Evolutionary conservation across 257 asterid species (phyloP).

Genomic region (Phtheirospermum japonicum): DNA sequence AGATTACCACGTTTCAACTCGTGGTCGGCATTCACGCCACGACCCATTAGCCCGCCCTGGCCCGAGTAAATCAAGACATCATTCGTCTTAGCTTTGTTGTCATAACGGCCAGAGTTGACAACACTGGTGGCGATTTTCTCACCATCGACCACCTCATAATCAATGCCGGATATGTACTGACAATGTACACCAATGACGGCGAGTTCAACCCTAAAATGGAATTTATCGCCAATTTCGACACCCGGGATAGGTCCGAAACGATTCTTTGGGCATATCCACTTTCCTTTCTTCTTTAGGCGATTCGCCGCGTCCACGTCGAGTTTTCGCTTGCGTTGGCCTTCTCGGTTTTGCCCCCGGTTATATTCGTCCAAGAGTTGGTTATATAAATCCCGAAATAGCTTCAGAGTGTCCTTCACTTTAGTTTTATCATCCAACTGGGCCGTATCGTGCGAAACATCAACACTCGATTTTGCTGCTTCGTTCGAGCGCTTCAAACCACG

Average conservation of each 20-base stretch:
- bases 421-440: too few species aligned
- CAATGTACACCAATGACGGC: constrained; percentile 59
- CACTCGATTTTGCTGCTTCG: neutral
- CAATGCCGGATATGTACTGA: constrained; percentile 51
- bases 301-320: constrained; percentile 20
- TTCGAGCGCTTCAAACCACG: neutral
- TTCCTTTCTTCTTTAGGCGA: constrained; percentile 25
- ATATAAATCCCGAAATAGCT: constrained; percentile 23
- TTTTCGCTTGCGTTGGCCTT: neutral
- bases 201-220: constrained; percentile 63
- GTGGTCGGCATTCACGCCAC: constrained; percentile 55
- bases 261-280: constrained; percentile 7
- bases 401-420: constrained; percentile 28
- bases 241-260: constrained; percentile 62
- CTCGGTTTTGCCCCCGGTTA: constrained; percentile 2
- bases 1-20: too few species aligned
- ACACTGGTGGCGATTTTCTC: constrained; percentile 54
- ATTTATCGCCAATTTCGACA: constrained; percentile 63
- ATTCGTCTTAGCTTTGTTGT: constrained; percentile 26
- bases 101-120: constrained; percentile 63
- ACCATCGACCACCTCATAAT: constrained; percentile 34
- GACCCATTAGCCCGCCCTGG: too few species aligned
- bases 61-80: constrained; percentile 64
- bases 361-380: constrained; percentile 22
- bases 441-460: too few species aligned